A percentile compares a stretch with the other conserved stretches of the same genome.
phyloP scores from a whole-genome alignment of 2,329 filamentous ascomycete species.

The Fusarium dlaminii region DNA sequence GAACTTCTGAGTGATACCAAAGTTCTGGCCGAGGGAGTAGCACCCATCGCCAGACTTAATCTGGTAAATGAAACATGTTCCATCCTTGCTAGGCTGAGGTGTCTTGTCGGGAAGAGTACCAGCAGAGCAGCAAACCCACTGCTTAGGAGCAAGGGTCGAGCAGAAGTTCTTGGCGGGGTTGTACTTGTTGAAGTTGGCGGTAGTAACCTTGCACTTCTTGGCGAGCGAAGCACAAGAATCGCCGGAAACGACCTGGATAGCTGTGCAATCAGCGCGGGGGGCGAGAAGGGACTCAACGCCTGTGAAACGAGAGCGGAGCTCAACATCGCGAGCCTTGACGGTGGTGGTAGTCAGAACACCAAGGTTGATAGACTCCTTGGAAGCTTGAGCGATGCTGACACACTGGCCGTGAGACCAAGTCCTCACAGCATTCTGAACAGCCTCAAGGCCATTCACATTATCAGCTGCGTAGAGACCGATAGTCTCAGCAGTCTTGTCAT shows the following conservation, averaged over 20 bases:
- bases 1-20: slow-evolving; percentile 49
- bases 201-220: slow-evolving; percentile 50
- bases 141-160: slow-evolving; percentile 43
- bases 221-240: slow-evolving; percentile 52
- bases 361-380: slow-evolving; percentile 15
- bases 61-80: slow-evolving; percentile 47
- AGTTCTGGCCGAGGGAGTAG: slow-evolving; percentile 40
- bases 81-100: slow-evolving; percentile 49
- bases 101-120: slow-evolving; percentile 47
- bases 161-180: slow-evolving; percentile 49
- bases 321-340: slow-evolving; percentile 21
- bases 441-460: slow-evolving; percentile 14
- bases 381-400: neutral
- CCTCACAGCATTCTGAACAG: slow-evolving; percentile 30
- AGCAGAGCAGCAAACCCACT: slow-evolving; percentile 51
- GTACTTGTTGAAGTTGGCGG: slow-evolving; percentile 50
- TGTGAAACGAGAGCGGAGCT: slow-evolving; percentile 29
- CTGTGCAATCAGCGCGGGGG: slow-evolving; percentile 35
- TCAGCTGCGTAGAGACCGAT: slow-evolving; percentile 35
- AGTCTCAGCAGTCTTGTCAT: slow-evolving; percentile 29
- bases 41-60: slow-evolving; percentile 49
- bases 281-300: slow-evolving; percentile 22
- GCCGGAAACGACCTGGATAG: slow-evolving; percentile 45
- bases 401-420: slow-evolving; percentile 38
- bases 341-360: slow-evolving; percentile 28